phyloP scores from a whole-genome alignment of 352 stramenopile species.

The Peronospora farinosa region DNA sequence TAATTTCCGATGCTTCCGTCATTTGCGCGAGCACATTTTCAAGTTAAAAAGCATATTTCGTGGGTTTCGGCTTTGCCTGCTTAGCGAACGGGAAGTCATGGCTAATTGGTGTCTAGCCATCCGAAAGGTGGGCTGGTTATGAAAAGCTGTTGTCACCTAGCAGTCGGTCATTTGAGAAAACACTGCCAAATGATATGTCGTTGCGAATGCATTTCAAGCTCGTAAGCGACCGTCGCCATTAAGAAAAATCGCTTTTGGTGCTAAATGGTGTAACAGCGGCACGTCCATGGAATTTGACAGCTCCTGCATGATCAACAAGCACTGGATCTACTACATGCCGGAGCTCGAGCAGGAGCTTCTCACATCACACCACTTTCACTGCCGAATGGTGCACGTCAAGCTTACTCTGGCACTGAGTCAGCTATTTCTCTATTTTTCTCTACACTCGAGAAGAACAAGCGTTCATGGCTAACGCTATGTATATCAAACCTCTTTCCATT shows the following conservation, averaged over 20 bases:
- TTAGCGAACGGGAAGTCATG: slow-evolving; percentile 35
- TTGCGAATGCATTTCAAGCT: slow-evolving; percentile 44
- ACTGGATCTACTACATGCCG: slow-evolving; percentile 68
- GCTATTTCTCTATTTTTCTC: too few relatives aligned
- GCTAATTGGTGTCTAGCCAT: slow-evolving; percentile 28
- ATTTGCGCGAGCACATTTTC: slow-evolving; percentile 43
- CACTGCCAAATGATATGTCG: slow-evolving; percentile 45
- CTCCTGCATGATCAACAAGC: slow-evolving; percentile 52
- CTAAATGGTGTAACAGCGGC: slow-evolving; percentile 64
- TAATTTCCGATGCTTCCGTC: slow-evolving; percentile 35
- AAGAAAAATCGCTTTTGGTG: slow-evolving; percentile 79
- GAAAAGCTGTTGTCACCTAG: slow-evolving; percentile 22
- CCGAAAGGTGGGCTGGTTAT: slow-evolving; percentile 7
- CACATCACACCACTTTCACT: slow-evolving; percentile 17
- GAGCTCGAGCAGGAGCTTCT: slow-evolving; percentile 50
- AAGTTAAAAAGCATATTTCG: slow-evolving; percentile 48
- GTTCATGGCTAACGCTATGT: too few relatives aligned
- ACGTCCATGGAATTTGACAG: slow-evolving; percentile 45
- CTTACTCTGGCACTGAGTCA: too few relatives aligned
- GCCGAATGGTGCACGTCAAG: too few relatives aligned
- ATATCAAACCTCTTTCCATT: too few relatives aligned
- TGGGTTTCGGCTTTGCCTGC: slow-evolving; percentile 33
- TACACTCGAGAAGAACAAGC: too few relatives aligned
- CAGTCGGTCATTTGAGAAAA: slow-evolving; percentile 41
- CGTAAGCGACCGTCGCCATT: slow-evolving; percentile 62